Conservation (phyloP, 2,329 filamentous ascomycete species). For the Exserohilum rostratum region DNA sequence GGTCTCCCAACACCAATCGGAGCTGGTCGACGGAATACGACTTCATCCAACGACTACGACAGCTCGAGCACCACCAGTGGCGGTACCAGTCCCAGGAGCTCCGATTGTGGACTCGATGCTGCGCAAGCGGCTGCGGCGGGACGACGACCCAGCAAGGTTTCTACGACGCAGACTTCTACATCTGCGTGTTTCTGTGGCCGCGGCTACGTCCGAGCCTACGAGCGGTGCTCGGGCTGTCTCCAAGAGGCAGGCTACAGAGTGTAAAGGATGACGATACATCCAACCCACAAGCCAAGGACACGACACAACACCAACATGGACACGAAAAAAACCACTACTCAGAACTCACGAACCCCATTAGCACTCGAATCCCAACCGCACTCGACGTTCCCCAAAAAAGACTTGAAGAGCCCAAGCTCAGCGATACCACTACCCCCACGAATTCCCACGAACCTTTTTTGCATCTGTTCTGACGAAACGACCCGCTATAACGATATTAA, state of each 20-base stretch:
- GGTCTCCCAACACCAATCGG: constrained; percentile 69
- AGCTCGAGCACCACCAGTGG: constrained; percentile 60
- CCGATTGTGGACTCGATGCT: constrained; percentile 53
- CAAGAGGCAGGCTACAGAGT: constrained; percentile 49
- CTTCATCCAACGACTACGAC: constrained; percentile 57
- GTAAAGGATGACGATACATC: constrained; percentile 3
- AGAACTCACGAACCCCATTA: constrained; percentile 21
- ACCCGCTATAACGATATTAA: neutral
- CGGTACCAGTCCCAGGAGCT: constrained; percentile 60
- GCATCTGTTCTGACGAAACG: neutral
- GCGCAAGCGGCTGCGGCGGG: constrained; percentile 22
- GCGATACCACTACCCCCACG: constrained; percentile 32
- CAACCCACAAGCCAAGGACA: neutral
- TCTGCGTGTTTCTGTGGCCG: constrained; percentile 47
- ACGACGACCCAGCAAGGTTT: constrained; percentile 46
- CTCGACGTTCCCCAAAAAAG: constrained; percentile 24
- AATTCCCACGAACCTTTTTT: constrained; percentile 1
- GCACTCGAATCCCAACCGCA: neutral
- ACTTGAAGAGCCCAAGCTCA: constrained; percentile 48
- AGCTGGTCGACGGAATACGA: constrained; percentile 60
- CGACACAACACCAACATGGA: neutral
- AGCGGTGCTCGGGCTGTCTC: constrained; percentile 52
- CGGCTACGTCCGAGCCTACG: constrained; percentile 49
- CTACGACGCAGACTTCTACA: constrained; percentile 31
- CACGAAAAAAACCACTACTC: neutral